Conservation (phyloP, 2,329 filamentous ascomycete genomes). For the Leptodontidium sp. region DNA sequence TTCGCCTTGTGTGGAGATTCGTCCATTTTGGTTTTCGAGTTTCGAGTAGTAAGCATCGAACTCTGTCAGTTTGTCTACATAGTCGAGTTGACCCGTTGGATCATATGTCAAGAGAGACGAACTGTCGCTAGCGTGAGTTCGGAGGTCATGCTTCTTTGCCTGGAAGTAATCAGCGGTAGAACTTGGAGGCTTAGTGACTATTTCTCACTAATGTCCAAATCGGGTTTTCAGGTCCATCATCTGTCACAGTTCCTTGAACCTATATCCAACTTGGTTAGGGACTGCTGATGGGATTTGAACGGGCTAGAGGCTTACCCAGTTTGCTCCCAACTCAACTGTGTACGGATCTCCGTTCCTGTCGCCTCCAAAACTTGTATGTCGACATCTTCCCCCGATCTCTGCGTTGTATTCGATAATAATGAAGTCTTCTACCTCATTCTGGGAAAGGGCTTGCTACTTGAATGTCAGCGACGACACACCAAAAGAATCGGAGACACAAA, state of each 20-base stretch:
- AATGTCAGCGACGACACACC: not conserved
- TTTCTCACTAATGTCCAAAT: conserved; percentile 63
- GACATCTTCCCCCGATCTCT: conserved; percentile 68
- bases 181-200: not conserved
- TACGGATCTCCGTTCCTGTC: conserved; percentile 50
- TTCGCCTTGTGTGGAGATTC: conserved; percentile 56
- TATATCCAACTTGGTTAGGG: not conserved
- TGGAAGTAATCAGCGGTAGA: conserved; percentile 43
- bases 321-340: conserved; percentile 70
- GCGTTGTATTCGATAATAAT: conserved; percentile 70
- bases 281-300: too few species aligned
- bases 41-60: conserved; percentile 56
- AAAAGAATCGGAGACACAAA: not conserved
- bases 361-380: conserved; percentile 55
- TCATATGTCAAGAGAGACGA: conserved; percentile 67
- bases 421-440: conserved; percentile 69
- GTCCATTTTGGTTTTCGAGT: conserved; percentile 62
- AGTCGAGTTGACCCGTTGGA: conserved; percentile 62
- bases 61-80: conserved; percentile 56
- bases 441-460: conserved; percentile 61
- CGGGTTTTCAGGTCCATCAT: conserved; percentile 60
- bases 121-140: conserved; percentile 66
- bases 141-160: conserved; percentile 61
- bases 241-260: conserved; percentile 17
- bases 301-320: conserved; percentile 61